A percentile compares a stretch with the other conserved stretches of the same genome.
phyloP scores from a whole-genome alignment of 2,329 filamentous ascomycete species.

The Coniochaeta sp. region DNA sequence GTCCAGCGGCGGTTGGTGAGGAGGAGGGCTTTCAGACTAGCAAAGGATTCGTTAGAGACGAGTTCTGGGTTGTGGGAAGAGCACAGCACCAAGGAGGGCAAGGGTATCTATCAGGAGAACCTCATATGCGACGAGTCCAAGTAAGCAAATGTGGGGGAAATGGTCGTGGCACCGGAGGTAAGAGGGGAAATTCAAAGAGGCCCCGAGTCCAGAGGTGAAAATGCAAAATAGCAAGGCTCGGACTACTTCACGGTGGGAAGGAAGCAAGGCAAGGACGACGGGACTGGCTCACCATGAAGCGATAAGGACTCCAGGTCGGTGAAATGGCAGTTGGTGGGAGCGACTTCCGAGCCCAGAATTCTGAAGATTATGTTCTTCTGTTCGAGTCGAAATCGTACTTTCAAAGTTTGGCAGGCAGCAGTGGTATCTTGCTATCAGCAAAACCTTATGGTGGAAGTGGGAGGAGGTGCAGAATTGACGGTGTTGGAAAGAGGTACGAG shows the following conservation, averaged over 20 bases:
- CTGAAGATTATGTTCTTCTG: neutral
- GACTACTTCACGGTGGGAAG: neutral
- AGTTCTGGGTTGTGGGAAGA: neutral
- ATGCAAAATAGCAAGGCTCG: neutral
- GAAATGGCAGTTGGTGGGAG: neutral
- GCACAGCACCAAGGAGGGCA: too few species aligned
- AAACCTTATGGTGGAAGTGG: neutral
- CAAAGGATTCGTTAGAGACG: neutral
- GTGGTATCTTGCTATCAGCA: too few species aligned
- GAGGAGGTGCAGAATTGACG: neutral
- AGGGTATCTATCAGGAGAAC: neutral
- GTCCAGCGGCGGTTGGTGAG: neutral
- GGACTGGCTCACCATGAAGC: slow-evolving; percentile 21
- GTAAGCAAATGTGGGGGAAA: too few species aligned
- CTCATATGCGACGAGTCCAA: neutral
- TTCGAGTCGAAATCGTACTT: neutral
- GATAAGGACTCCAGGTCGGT: slow-evolving; percentile 17
- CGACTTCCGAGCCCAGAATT: neutral
- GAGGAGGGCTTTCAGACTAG: slow-evolving; percentile 1
- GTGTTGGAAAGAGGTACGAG: neutral
- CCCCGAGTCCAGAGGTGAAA: neutral
- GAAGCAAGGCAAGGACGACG: neutral
- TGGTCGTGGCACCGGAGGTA: too few species aligned
- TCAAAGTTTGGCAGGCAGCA: neutral
- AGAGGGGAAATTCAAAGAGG: neutral